These are phyloP conservation scores for Mesembryanthemum crystallinum DNA, from an alignment of 148 eudicot genomes.

Conservation along the genomic window DNA sequence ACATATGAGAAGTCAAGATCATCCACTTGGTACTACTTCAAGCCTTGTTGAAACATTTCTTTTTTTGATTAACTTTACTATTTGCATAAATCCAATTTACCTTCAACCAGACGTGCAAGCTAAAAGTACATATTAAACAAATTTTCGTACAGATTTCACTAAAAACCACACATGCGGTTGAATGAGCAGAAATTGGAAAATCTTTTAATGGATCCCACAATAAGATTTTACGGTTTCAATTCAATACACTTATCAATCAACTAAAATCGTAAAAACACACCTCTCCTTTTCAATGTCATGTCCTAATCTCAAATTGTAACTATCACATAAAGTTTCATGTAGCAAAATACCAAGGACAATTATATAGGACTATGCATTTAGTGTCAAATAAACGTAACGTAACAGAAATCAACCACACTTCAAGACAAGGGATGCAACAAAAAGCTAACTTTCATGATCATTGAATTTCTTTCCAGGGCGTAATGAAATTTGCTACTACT, in stretches of 20 bases:
- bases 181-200: conserved; percentile 13
- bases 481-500: conserved; percentile 29
- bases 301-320: conserved; percentile 13
- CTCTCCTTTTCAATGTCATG: conserved; percentile 6
- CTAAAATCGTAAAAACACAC: neutral
- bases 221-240: conserved; percentile 24
- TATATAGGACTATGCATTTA: neutral
- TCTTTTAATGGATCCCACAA: conserved; percentile 32
- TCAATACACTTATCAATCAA: neutral
- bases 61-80: neutral
- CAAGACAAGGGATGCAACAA: conserved; percentile 8
- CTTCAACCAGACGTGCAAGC: neutral
- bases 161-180: conserved; percentile 38
- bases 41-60: neutral
- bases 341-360: neutral
- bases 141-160: conserved; percentile 16
- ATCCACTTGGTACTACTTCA: neutral
- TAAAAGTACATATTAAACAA: conserved; percentile 14
- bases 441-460: neutral
- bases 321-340: neutral
- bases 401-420: neutral
- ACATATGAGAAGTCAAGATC: too few species aligned
- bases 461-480: neutral
- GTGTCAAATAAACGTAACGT: too few species aligned
- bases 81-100: neutral